Conservation (phyloP, 129 eudicot genomes). For the Oenanthe sinensis region DNA sequence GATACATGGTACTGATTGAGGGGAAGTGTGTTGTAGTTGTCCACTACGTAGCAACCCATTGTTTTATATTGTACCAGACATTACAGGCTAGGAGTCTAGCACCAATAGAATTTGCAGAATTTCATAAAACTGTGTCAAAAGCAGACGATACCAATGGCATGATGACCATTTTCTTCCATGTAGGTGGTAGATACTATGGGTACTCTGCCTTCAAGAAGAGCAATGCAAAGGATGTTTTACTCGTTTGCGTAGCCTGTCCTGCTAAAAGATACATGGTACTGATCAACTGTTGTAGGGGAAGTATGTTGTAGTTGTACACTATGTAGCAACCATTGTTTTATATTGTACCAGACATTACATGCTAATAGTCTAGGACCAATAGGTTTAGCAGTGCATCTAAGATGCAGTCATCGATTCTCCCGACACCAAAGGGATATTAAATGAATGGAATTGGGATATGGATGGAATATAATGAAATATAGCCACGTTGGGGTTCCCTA, state of each 20-base stretch:
- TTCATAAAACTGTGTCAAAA: no score
- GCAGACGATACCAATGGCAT: no score
- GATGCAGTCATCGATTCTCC: no score
- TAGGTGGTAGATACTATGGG: no score
- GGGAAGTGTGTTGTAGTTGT: background rate
- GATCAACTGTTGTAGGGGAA: background rate
- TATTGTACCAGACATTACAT: background rate
- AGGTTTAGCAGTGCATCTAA: no score
- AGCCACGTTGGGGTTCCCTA: no score
- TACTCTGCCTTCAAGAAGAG: background rate
- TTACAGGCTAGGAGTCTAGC: background rate
- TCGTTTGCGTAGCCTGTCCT: background rate
- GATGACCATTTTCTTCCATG: no score
- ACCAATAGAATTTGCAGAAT: no score
- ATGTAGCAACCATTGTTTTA: background rate
- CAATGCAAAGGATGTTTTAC: background rate
- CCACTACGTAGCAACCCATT: background rate
- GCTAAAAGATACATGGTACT: background rate
- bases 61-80: background rate
- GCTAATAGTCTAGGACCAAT: background rate
- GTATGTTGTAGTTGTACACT: background rate
- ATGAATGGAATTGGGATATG: no score
- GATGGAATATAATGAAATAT: no score
- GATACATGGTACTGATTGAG: background rate
- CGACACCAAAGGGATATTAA: no score